These are phyloP conservation scores for Myxozyma kluyveri DNA, from an alignment of 805 yeast genomes.

Conservation along the genomic window DNA sequence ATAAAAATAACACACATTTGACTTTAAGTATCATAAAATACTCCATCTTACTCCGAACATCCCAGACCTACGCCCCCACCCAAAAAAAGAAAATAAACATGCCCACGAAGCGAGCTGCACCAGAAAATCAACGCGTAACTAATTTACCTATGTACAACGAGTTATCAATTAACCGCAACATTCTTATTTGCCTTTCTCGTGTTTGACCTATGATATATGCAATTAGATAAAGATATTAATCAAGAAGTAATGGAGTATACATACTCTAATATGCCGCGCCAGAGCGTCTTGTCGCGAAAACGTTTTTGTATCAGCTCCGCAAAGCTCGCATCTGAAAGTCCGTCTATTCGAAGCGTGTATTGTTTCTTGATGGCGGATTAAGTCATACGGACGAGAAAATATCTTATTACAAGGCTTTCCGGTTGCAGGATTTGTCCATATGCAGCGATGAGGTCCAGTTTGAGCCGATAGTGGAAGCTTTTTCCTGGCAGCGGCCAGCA, in stretches of 20 bases:
- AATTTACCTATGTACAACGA: background rate
- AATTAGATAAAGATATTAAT: background rate
- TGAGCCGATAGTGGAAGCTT: constrained; percentile 27
- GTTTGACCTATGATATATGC: constrained; percentile 16
- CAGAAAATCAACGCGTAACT: no score
- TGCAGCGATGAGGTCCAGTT: constrained; percentile 49
- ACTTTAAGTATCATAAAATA: no score
- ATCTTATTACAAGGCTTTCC: constrained; percentile 67
- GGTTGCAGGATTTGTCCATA: constrained; percentile 57
- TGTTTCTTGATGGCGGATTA: constrained; percentile 93
- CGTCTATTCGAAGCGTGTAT: constrained; percentile 87
- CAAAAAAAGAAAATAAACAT: constrained; percentile 1
- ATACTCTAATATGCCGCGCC: constrained; percentile 87
- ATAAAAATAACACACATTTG: no score
- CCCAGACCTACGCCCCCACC: constrained; percentile 8
- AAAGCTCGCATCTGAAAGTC: constrained; percentile 79
- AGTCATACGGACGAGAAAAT: constrained; percentile 91
- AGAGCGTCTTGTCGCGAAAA: constrained; percentile 93
- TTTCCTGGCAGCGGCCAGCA: constrained; percentile 8
- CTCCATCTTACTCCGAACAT: no score
- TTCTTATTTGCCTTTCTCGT: constrained; percentile 24
- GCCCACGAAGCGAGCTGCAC: background rate
- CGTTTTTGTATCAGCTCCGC: constrained; percentile 77
- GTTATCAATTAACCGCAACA: no score
- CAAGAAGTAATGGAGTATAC: background rate